Base-by-base conservation (phyloP, 768 basidiomycete species). In the Pleurotus djamor region DNA sequence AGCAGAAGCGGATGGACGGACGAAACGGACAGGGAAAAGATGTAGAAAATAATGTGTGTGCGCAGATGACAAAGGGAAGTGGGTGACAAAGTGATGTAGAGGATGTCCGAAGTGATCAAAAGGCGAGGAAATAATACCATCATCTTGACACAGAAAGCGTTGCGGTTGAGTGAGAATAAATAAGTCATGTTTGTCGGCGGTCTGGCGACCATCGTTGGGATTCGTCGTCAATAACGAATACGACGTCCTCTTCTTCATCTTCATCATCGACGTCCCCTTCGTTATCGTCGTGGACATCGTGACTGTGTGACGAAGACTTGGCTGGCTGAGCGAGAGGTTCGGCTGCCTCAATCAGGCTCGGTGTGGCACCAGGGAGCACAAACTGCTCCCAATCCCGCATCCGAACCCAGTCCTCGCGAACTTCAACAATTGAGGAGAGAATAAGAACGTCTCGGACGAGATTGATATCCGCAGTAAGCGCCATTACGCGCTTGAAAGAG, bases 401-500 rank as follows among this genome's bases (percentile, higher is more conserved):
- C 34, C 94, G 83, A 21, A 91, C 91, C 73, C 79, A 83, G 41
- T 84, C 80, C 6, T 79, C 73, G 13, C 66, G 76, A n/a, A 95
- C 86, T 71, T 96, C 89, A 52, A 92, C 83, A 28, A 88, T 63
- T 5, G 74, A 74, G 5, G 92, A 94, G 16, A 88, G 75, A 8
- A 64, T 71, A 63, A 96, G 78, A 10, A 89, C 87, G 35, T 94
- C 91, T 50, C 76, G 76, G 45, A 96, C 89, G 43, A 91, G 73
- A 28, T 81, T 74, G 17, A 70, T 61, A 52, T 88, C 83, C 52
- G 67, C 67, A 21, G 92, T 92, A 57, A 96, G 71, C 50, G 78
- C 79, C 65, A 79, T 82, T 58, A 96, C 83, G 44, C 95, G 88
- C 66, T 91, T 92, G 79, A 97, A 98, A 9, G 92, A 91, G 1